Evolutionary conservation across 371 early-diverging fungal species (phyloP), one percentile per base, ranked within the genome.

Genomic region (Mucor irregularis): DNA sequence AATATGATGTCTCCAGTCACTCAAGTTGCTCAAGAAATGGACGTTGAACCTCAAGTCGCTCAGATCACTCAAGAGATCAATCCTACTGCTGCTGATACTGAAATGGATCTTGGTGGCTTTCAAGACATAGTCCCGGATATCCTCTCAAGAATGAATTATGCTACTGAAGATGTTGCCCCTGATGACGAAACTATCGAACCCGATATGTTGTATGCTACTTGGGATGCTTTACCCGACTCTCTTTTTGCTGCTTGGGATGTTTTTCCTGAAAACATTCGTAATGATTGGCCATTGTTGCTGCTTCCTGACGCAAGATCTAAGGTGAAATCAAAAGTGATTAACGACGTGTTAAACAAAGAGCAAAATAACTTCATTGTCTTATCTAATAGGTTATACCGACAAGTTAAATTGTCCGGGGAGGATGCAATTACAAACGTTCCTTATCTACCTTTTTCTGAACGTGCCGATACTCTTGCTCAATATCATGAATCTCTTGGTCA

Each of bases 271-370:
- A 25, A 9, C 17, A 2, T 52, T 9, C 40, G 37, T 2, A 11
- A 17, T 14, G 52, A 52, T 14, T 52, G 52, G 52, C 42, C 52
- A 5, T 14, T 52, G 8, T 21, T 52, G 13, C 21, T 30, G 1
- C 13, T 52, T 8, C 48, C 48, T 1, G 6, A 19, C 2, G 17
- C 19, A 2, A 24, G 22, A 24, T 17, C 8, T 22, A 40, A 42
- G 42, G 52, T 52, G 14, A 52, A 39, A 39, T 43, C 44, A 9
- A 2, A 2, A 2, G 53, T 43, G 7, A 2, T 42, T 1, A 35
- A 39, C 11, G 16, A 7, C 1, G n/a, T 50, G 2, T 28, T 50
- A 17, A 28, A 50, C 5, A 37, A 25, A 16, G 8, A 35, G 9
- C 24, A 50, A 11, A 17, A 50, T 8, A 37, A 38, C n/a, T 50